These are phyloP conservation scores for Cornus florida DNA, from an alignment of 148 eudicot species.

Conservation along the genomic window DNA sequence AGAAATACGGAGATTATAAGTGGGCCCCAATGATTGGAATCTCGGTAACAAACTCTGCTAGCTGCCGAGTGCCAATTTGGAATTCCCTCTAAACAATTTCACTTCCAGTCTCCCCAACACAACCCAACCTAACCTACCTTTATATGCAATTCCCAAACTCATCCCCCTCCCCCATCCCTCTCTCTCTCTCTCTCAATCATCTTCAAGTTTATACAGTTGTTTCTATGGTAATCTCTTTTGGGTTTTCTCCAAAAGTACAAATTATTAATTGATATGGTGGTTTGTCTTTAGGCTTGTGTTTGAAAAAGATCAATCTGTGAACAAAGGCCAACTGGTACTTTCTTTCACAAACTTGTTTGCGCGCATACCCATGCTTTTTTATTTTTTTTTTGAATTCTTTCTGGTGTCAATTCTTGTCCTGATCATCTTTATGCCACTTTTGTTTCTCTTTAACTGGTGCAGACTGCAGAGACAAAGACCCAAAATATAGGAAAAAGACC, in stretches of 20 bases:
- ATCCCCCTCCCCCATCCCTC: slow-evolving; percentile 10
- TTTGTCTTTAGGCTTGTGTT: background rate
- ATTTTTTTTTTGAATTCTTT: background rate
- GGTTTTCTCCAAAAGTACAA: background rate
- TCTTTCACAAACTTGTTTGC: background rate
- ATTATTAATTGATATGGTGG: too few species aligned
- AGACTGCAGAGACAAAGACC: slow-evolving; percentile 8
- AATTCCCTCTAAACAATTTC: background rate
- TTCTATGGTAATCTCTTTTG: background rate
- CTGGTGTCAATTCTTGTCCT: background rate
- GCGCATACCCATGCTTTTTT: background rate
- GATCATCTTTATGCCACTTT: background rate
- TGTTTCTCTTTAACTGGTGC: background rate
- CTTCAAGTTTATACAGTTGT: background rate
- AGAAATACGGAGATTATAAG: slow-evolving; percentile 17
- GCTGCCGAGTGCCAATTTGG: background rate
- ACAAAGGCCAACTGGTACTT: background rate
- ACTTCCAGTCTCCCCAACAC: background rate
- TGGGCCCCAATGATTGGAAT: slow-evolving; percentile 25
- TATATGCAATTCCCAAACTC: slow-evolving; percentile 15
- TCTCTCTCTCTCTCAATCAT: slow-evolving; percentile 11
- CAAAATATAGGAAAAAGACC: slow-evolving; percentile 26
- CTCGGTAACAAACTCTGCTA: slow-evolving; percentile 24
- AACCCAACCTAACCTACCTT: slow-evolving; percentile 12
- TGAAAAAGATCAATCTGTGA: background rate